phyloP scores from a whole-genome alignment of 306 rosid genomes.

The Begonia masoniana region DNA sequence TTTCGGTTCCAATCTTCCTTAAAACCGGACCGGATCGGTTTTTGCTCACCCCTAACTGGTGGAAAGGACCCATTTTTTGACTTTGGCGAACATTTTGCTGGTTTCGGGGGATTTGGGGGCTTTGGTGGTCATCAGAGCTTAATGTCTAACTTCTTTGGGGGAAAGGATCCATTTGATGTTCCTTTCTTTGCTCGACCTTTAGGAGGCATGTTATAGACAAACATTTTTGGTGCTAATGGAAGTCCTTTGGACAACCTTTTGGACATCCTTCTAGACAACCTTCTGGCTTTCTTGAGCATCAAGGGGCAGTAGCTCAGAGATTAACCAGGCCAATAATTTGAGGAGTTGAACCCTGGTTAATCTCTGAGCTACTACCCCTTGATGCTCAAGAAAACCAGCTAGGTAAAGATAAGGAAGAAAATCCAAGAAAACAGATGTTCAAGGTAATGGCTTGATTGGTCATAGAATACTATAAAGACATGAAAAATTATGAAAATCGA shows the following conservation, averaged over 20 bases:
- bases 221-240: slow-evolving; percentile 27
- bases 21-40: no score
- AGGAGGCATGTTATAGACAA: slow-evolving; percentile 43
- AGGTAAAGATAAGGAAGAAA: slow-evolving; percentile 24
- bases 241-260: no score
- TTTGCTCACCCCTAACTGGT: no score
- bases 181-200: slow-evolving; percentile 73
- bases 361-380: no score
- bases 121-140: slow-evolving; percentile 30
- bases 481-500: no score
- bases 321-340: slow-evolving; percentile 52
- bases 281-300: slow-evolving; percentile 33
- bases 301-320: slow-evolving; percentile 27
- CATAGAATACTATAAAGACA: no score
- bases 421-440: slow-evolving; percentile 56
- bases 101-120: no score
- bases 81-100: slow-evolving; percentile 26
- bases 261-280: no score
- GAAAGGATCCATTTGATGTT: slow-evolving; percentile 65
- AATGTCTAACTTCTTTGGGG: slow-evolving; percentile 42
- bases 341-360: slow-evolving; percentile 70
- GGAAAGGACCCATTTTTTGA: slow-evolving; percentile 18
- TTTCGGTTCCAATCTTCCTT: no score
- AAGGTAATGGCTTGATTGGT: slow-evolving; percentile 16
- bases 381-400: no score